Evolutionary conservation across 1,284 basidiomycete genomes (phyloP).

Genomic region (Violaceomyces palustris): DNA sequence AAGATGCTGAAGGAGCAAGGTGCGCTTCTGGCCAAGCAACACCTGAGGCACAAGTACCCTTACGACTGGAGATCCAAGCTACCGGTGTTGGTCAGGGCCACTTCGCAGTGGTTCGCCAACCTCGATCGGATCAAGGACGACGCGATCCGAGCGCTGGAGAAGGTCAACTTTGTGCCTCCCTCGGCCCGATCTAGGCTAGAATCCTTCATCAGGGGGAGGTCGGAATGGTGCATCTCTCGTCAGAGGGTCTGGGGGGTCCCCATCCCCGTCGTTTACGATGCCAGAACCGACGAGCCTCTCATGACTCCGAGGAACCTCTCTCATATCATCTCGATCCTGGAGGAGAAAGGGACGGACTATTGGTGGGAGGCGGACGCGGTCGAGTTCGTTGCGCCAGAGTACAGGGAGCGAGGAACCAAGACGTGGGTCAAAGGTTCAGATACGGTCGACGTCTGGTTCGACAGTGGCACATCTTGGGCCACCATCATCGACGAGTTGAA

Average conservation of each 20-base stretch:
- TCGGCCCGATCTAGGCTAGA: slow-evolving; percentile 62
- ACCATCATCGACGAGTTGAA: slow-evolving; percentile 59
- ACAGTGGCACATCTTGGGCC: slow-evolving; percentile 93
- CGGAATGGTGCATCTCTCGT: slow-evolving; percentile 98
- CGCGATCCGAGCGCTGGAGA: slow-evolving; percentile 67
- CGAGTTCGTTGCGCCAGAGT: slow-evolving; percentile 61
- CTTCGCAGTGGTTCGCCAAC: slow-evolving; percentile 97
- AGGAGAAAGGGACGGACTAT: slow-evolving; percentile 67
- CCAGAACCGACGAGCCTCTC: slow-evolving; percentile 61
- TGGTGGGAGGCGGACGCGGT: slow-evolving; percentile 88
- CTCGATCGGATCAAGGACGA: slow-evolving; percentile 73
- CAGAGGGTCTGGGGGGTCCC: slow-evolving; percentile 98
- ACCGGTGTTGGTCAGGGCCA: slow-evolving; percentile 90
- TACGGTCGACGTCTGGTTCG: slow-evolving; percentile 99
- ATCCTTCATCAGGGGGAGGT: slow-evolving; percentile 76
- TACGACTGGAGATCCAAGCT: slow-evolving; percentile 95
- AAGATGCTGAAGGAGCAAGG: slow-evolving; percentile 56
- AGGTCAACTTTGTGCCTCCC: slow-evolving; percentile 71
- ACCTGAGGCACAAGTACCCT: slow-evolving; percentile 81
- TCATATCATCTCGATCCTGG: slow-evolving; percentile 73
- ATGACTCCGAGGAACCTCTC: slow-evolving; percentile 67
- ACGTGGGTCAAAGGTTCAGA: slow-evolving; percentile 63
- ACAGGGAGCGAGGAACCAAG: slow-evolving; percentile 13
- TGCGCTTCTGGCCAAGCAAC: slow-evolving; percentile 63
- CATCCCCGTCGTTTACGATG: slow-evolving; percentile 80